Evolutionary conservation across 129 eudicot genomes (phyloP), one percentile per base, ranked within the genome.

Genomic region (Tagetes erecta): DNA sequence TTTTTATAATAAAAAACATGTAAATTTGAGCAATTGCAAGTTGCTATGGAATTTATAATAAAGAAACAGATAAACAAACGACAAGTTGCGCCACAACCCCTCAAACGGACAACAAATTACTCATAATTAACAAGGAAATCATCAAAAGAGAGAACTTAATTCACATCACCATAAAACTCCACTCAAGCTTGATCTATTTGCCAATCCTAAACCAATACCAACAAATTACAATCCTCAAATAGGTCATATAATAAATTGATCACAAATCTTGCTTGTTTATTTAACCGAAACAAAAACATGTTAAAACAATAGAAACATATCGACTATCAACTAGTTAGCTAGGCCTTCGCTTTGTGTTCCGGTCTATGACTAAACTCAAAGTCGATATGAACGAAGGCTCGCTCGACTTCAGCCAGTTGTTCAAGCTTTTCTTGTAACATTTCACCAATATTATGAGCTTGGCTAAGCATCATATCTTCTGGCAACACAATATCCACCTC

Each of bases 401-500:
- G 78, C 56, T 92, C 96, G 0, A 92, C 96, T 78, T 92, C 88
- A 10, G 95, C 90, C 59, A 92, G 84, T 14, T 84, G 91, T 84
- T 94, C 98, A 7, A 94, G 91, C 65, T 94, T 94, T 77, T 90
- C 97, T 82, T 94, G 98, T 8, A 94, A 78, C 6, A 87, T 83
- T 66, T 94, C 98, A 0, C 98, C 98, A 49, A 94, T 94, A 76
- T 94, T 88, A 72, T 94, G 98, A 12, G 97, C 98, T 81, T 88
- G 82, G 78, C 50, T 65, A 30, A 94, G 83, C 13, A 72, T 13
- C 98, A 90, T 94, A 44, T 94, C 86, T 58, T 86, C 86, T 2
- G 98, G 91, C 88, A 94, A 80, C 37, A 94, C 98, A 57, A 94
- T 90, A 77, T 88, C 97, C 12, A 88, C 93, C 84, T 94, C 98